Evolutionary conservation across 495 filamentous ascomycete genomes (phyloP).

Genomic region (Cladorrhinum samala): DNA sequence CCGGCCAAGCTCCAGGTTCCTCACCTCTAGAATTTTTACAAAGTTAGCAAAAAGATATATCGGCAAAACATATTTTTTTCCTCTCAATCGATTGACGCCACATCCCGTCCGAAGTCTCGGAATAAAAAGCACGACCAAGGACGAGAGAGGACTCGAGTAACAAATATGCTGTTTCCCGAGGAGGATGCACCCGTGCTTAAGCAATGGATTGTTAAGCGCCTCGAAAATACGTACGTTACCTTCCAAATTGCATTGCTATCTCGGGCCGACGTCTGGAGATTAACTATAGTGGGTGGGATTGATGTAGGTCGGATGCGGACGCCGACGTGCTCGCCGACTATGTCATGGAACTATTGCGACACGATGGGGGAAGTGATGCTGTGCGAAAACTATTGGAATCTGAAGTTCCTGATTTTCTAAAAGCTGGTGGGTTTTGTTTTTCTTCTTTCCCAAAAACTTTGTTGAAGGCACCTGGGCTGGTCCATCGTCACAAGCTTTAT

Average conservation of each 20-base stretch:
- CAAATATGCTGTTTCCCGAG: conserved; percentile 66
- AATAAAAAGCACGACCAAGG: background rate
- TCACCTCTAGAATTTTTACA: too few species aligned
- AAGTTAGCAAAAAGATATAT: too few species aligned
- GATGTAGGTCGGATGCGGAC: conserved; percentile 78
- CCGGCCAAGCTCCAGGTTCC: too few species aligned
- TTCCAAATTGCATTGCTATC: too few species aligned
- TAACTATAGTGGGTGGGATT: background rate
- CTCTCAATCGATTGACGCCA: too few species aligned
- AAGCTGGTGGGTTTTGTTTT: conserved; percentile 63
- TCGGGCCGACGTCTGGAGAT: background rate
- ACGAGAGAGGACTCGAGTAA: background rate
- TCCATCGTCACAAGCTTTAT: too few species aligned
- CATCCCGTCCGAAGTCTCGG: too few species aligned
- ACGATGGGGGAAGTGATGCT: conserved; percentile 68
- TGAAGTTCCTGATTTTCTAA: conserved; percentile 81
- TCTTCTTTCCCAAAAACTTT: too few species aligned
- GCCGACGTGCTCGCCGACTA: conserved; percentile 94
- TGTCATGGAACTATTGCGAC: conserved; percentile 79
- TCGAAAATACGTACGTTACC: conserved; percentile 71
- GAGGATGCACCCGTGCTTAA: conserved; percentile 66
- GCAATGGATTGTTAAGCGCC: conserved; percentile 75
- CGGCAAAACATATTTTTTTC: too few species aligned
- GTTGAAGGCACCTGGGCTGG: too few species aligned
- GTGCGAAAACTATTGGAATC: conserved; percentile 68